Base-by-base conservation (phyloP, 345 rosid genomes). In the Bruguiera sexangula region DNA sequence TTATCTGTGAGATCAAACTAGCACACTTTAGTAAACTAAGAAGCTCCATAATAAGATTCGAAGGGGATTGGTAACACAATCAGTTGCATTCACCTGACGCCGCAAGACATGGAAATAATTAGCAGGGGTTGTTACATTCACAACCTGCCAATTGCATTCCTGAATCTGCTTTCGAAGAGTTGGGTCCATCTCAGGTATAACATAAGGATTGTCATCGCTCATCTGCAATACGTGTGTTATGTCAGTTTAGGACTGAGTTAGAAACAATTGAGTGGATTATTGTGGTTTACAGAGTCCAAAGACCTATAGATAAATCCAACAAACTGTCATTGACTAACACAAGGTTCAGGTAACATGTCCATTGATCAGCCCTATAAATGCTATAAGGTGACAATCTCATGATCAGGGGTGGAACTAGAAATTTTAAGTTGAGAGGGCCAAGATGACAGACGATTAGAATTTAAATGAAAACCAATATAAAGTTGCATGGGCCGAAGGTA, bases 141-240 rank as follows among this genome's bases (percentile, higher is more conserved):
- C 94, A 73, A 90, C 85, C 82, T 90, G 96, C 93, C 93, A 90
- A 62, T 90, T 86, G 77, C 93, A 90, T 74, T 86, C 90, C 78
- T 90, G 92, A 76, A 90, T 90, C 84, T 88, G 96, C 65, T 76
- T 90, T 21, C 94, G 76, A 68, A 86, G 80, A 57, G 89, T 86
- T 62, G 94, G 78, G 53, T 90, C 94, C 96, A 90, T 90, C 74
- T 88, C 92, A 27, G 94, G 96, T 53, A 90, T 90, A 53, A 84
- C 89, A 65, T 69, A 83, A 24, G 90, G 96, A 80, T 88, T 87
- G 68, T 88, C 96, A 76, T 85, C 96, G 68, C 96, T 88, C 96
- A 90, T 88, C 96, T 90, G 80, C 55, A 60, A 75, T 67, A 21
- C 6, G 10, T 22, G 24, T 22, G 22, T 16, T 56, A 56, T 16